Conservation (phyloP, 2,329 filamentous ascomycete genomes). For the Aspergillus caelatus region DNA sequence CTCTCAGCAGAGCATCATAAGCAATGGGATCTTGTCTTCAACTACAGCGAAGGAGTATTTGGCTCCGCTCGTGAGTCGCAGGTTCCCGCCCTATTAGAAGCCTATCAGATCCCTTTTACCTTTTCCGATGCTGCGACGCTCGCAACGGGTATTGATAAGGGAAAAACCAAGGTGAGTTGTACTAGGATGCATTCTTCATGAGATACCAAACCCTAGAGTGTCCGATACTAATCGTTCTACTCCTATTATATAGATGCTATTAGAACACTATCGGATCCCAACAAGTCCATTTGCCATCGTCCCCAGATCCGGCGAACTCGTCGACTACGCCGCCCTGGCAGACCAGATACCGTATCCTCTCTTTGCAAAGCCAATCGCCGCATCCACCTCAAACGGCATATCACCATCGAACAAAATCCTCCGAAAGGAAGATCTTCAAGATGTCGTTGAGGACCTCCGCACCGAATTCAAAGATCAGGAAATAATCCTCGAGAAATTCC, state of each 20-base stretch:
- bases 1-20: constrained; percentile 19
- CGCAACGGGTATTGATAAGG: constrained; percentile 25
- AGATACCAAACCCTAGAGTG: too few relatives aligned
- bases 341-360: constrained; percentile 20
- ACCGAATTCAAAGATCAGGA: constrained; percentile 16
- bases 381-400: constrained; percentile 25
- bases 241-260: constrained; percentile 10
- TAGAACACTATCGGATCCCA: constrained; percentile 20
- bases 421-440: constrained; percentile 9
- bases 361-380: constrained; percentile 22
- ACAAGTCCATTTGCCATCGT: constrained; percentile 20
- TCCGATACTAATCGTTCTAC: not conserved
- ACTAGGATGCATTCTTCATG: not conserved
- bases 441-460: constrained; percentile 17
- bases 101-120: constrained; percentile 29
- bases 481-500: constrained; percentile 25
- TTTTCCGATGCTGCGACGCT: constrained; percentile 27
- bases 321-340: constrained; percentile 6
- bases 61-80: constrained; percentile 27
- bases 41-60: constrained; percentile 25
- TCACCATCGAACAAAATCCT: constrained; percentile 17
- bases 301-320: not conserved
- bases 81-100: constrained; percentile 29
- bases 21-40: constrained; percentile 31
- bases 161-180: constrained; percentile 22